Conservation (phyloP, 2,329 filamentous ascomycete species). For the Alternaria tenuissima region DNA sequence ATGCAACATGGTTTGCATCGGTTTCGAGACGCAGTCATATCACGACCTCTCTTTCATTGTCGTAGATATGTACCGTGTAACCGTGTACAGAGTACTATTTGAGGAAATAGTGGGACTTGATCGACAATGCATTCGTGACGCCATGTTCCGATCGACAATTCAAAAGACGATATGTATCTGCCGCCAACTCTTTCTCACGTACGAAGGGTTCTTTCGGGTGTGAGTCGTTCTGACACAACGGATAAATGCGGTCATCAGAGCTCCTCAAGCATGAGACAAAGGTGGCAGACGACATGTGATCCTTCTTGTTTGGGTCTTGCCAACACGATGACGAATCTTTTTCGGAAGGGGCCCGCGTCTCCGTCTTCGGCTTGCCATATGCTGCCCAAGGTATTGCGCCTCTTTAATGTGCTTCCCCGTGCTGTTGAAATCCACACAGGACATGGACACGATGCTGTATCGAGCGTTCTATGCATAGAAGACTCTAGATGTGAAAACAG, state of each 20-base stretch:
- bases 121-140: constrained; percentile 8
- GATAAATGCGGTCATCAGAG: neutral
- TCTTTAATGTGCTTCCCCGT: neutral
- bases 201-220: neutral
- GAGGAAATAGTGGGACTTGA: neutral
- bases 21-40: constrained; percentile 7
- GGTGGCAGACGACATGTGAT: constrained; percentile 8
- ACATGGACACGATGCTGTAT: neutral
- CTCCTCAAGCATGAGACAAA: neutral
- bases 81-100: neutral
- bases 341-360: neutral
- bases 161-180: constrained; percentile 13
- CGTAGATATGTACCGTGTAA: constrained; percentile 5
- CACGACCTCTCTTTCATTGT: constrained; percentile 1
- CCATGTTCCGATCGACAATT: constrained; percentile 10
- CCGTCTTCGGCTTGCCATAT: neutral
- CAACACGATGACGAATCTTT: neutral
- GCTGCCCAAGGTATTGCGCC: neutral
- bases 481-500: neutral
- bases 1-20: constrained; percentile 13
- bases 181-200: constrained; percentile 4
- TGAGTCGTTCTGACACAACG: constrained; percentile 1
- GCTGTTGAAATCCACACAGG: neutral
- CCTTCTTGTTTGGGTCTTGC: constrained; percentile 1
- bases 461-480: neutral